Percentiles rank a stretch among this genome's conserved stretches.
Evolutionary conservation across 2,329 filamentous ascomycete genomes (phyloP).

Genomic region (Knoxdaviesia proteae): DNA sequence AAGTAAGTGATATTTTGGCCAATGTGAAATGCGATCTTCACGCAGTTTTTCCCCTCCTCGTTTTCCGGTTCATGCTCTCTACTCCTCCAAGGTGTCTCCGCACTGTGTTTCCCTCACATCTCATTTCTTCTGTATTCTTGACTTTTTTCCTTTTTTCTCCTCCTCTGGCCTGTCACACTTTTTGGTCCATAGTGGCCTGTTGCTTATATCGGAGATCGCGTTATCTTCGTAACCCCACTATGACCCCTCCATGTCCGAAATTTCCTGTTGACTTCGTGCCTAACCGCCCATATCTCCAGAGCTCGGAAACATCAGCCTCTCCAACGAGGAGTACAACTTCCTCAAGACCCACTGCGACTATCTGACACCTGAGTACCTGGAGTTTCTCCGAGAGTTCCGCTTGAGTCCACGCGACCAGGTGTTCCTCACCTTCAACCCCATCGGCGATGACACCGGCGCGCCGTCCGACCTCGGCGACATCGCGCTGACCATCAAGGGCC

Average conservation of each 20-base stretch:
- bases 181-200: not conserved
- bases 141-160: too few species aligned
- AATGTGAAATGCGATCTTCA: not conserved
- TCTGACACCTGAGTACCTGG: conserved; percentile 55
- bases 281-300: conserved; percentile 24
- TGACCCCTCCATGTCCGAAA: too few species aligned
- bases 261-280: not conserved
- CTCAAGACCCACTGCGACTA: conserved; percentile 64
- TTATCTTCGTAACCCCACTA: too few species aligned
- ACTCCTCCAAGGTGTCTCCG: too few species aligned
- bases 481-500: conserved; percentile 54
- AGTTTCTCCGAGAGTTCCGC: conserved; percentile 63
- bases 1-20: conserved; percentile 28
- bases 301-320: conserved; percentile 62
- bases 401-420: conserved; percentile 69
- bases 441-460: conserved; percentile 33
- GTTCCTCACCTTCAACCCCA: conserved; percentile 40
- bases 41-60: not conserved
- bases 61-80: too few species aligned
- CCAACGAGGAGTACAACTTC: conserved; percentile 60
- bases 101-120: too few species aligned
- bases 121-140: too few species aligned
- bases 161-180: not conserved
- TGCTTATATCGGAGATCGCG: not conserved
- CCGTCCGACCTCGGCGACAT: conserved; percentile 54